Percentiles rank a stretch among this genome's conserved stretches.
Conservation (phyloP, 2,329 filamentous ascomycete species). For the Arthroderma sp. region DNA sequence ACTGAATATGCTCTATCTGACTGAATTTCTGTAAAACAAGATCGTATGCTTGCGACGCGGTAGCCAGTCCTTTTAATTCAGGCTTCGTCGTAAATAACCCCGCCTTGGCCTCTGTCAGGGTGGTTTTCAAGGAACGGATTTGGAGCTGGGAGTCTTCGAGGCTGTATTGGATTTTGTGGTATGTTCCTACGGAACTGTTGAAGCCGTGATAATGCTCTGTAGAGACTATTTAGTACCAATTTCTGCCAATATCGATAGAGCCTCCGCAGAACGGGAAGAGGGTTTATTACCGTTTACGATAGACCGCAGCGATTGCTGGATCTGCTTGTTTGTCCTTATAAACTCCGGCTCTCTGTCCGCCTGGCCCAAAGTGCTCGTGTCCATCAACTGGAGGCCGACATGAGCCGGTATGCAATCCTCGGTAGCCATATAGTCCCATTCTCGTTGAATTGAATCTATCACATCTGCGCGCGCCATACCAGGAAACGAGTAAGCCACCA, state of each 20-base stretch:
- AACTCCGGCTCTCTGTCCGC: constrained; percentile 82
- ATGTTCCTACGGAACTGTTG: constrained; percentile 96
- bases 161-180: constrained; percentile 94
- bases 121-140: constrained; percentile 69
- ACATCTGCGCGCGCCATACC: constrained; percentile 35
- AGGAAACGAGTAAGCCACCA: constrained; percentile 2
- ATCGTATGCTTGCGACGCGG: constrained; percentile 79
- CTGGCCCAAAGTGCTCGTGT: constrained; percentile 82
- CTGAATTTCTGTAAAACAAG: constrained; percentile 71
- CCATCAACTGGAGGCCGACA: constrained; percentile 85
- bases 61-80: constrained; percentile 79
- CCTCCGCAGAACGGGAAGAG: not conserved
- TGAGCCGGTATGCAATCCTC: constrained; percentile 86
- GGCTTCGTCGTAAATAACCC: constrained; percentile 77
- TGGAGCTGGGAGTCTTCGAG: constrained; percentile 79
- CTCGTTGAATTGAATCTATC: constrained; percentile 67
- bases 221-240: constrained; percentile 7
- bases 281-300: constrained; percentile 62
- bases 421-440: constrained; percentile 86
- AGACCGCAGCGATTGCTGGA: constrained; percentile 84
- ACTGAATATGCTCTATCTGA: constrained; percentile 75
- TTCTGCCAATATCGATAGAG: constrained; percentile 8
- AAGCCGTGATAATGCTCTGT: constrained; percentile 93
- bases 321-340: constrained; percentile 65
- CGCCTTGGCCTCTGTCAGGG: constrained; percentile 65